These are phyloP conservation scores for Cryphonectria radicalis DNA, from an alignment of 2,329 filamentous ascomycete species.

Conservation along the genomic window DNA sequence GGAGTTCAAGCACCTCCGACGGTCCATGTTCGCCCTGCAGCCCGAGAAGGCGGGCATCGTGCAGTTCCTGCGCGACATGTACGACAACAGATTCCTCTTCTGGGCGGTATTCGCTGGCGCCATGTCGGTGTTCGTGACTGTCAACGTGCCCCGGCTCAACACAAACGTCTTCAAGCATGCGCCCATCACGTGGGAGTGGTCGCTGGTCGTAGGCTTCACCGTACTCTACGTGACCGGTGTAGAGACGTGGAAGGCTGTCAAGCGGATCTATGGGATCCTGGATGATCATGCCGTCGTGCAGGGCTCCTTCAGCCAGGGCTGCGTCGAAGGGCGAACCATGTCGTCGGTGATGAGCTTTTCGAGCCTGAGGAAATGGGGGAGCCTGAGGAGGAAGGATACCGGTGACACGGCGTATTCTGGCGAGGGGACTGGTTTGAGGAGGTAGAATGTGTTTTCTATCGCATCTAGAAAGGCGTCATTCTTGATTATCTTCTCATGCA, in stretches of 20 bases:
- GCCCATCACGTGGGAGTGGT: slow-evolving; percentile 77
- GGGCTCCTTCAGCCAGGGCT: slow-evolving; percentile 58
- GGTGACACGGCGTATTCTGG: slow-evolving; percentile 21
- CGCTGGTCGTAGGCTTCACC: slow-evolving; percentile 65
- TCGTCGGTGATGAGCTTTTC: slow-evolving; percentile 55
- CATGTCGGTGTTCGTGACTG: slow-evolving; percentile 66
- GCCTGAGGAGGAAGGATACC: slow-evolving; percentile 40
- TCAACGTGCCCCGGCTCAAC: slow-evolving; percentile 77
- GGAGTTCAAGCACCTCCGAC: slow-evolving; percentile 76
- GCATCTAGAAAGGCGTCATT: neutral
- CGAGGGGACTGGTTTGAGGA: neutral
- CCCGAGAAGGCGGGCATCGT: slow-evolving; percentile 55
- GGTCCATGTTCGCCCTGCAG: slow-evolving; percentile 72
- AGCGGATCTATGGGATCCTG: slow-evolving; percentile 60
- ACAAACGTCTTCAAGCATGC: slow-evolving; percentile 73
- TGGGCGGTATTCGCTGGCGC: slow-evolving; percentile 66
- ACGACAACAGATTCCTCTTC: slow-evolving; percentile 72
- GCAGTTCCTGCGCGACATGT: slow-evolving; percentile 65
- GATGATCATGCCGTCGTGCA: slow-evolving; percentile 56
- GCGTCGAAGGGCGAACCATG: slow-evolving; percentile 49
- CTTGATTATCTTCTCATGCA: neutral
- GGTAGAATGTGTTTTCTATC: neutral
- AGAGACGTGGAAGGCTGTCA: slow-evolving; percentile 73
- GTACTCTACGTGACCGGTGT: slow-evolving; percentile 68
- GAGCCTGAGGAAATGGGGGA: slow-evolving; percentile 50